Conservation (phyloP, 306 rosid genomes). For the Prunus armeniaca region DNA sequence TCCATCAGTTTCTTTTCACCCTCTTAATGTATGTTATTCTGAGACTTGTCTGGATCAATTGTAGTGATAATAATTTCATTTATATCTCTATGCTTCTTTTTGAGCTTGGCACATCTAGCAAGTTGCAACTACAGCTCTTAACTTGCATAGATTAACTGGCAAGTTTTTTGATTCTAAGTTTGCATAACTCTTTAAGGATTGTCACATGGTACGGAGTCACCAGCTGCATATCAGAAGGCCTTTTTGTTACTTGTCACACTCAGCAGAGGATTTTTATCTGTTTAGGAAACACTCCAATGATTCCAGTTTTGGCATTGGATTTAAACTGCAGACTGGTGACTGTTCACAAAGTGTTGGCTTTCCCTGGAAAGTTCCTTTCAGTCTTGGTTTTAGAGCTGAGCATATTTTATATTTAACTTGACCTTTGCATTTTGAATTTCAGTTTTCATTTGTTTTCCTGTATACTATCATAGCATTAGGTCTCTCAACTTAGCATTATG, state of each 20-base stretch:
- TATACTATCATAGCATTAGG: background rate
- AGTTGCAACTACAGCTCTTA: constrained; percentile 2
- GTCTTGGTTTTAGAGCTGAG: constrained; percentile 2
- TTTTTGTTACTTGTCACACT: background rate
- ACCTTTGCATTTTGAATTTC: background rate
- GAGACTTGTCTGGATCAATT: constrained; percentile 34
- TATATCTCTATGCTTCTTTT: constrained; percentile 14
- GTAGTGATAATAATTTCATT: constrained; percentile 21
- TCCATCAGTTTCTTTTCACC: constrained; percentile 84
- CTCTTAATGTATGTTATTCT: constrained; percentile 74
- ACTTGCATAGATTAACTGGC: constrained; percentile 18
- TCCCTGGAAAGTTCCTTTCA: background rate
- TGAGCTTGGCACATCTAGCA: constrained; percentile 9
- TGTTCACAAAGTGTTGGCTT: constrained; percentile 9
- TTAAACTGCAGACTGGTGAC: background rate
- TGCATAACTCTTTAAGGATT: background rate
- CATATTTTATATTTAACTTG: constrained; percentile 2
- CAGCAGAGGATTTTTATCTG: background rate
- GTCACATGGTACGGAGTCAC: background rate
- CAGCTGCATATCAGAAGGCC: constrained; percentile 1
- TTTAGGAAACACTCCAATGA: background rate
- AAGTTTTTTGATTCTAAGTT: constrained; percentile 17
- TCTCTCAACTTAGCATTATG: constrained; percentile 8
- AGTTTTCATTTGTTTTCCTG: background rate
- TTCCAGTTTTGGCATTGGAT: background rate